These are phyloP conservation scores for Cryptosporidium baileyi DNA, from an alignment of 169 alveolate species.

Conservation along the genomic window DNA sequence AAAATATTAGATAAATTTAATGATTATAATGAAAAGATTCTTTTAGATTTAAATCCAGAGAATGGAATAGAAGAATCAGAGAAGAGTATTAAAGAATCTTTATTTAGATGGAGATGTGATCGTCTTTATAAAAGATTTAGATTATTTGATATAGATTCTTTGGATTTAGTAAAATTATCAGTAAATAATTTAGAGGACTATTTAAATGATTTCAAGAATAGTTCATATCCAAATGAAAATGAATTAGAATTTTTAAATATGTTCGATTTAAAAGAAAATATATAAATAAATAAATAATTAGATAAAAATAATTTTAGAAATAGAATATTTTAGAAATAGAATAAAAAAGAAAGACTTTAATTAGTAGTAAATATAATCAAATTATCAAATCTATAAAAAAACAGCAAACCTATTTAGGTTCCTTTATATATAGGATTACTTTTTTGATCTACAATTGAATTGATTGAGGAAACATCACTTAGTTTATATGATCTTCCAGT, in stretches of 20 bases:
- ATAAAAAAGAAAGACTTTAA: not conserved
- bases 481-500: conserved; percentile 57
- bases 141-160: not conserved
- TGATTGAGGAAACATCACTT: conserved; percentile 57
- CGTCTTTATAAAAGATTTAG: conserved; percentile 3
- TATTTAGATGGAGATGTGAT: conserved; percentile 55
- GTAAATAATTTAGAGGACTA: conserved; percentile 7
- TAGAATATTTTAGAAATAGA: not conserved
- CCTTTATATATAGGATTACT: conserved; percentile 60
- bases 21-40: conserved; percentile 44
- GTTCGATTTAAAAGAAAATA: not conserved
- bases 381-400: not conserved
- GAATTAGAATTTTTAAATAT: not conserved
- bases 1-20: not conserved
- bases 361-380: not conserved
- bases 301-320: too few species aligned
- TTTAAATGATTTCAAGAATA: not conserved
- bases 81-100: conserved; percentile 33
- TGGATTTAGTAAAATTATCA: not conserved
- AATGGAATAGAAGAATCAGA: conserved; percentile 63
- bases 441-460: not conserved
- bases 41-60: conserved; percentile 27
- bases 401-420: conserved; percentile 33
- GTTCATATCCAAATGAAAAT: not conserved
- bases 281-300: not conserved